These are phyloP conservation scores for Nicotiana tomentosiformis DNA, from an alignment of 257 asterid species.

Conservation along the genomic window DNA sequence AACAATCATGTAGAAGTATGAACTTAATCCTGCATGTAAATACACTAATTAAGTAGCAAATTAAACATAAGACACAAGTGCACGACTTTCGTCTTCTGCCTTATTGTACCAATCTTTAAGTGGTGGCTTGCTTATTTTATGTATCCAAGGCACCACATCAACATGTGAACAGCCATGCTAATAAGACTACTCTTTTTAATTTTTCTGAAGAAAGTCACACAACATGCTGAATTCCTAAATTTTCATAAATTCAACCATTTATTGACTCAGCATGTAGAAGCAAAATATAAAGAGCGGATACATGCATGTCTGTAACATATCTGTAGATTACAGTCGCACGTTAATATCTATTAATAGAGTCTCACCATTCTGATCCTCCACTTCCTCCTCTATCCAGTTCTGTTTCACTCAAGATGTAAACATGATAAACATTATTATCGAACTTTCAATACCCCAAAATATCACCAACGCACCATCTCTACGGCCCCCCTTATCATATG, in stretches of 20 bases:
- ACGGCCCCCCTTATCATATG: neutral
- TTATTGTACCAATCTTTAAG: neutral
- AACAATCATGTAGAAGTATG: neutral
- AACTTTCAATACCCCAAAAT: neutral
- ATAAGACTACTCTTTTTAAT: neutral
- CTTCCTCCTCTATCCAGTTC: neutral
- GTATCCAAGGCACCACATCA: neutral
- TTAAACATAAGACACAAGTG: neutral
- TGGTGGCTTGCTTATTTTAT: neutral
- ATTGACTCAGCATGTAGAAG: neutral
- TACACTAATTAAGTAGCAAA: neutral
- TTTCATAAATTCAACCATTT: neutral
- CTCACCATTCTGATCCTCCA: neutral
- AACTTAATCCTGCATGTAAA: neutral
- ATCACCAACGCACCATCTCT: neutral
- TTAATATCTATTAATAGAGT: neutral
- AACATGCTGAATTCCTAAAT: neutral
- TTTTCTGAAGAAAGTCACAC: neutral
- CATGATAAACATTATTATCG: neutral
- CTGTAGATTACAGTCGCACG: neutral
- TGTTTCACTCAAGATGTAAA: neutral
- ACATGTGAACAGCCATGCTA: neutral
- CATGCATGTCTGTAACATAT: neutral
- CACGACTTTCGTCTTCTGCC: neutral
- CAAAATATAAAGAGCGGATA: neutral